These are phyloP conservation scores for Termitomyces sp. DNA, from an alignment of 768 basidiomycete genomes.

Conservation along the genomic window DNA sequence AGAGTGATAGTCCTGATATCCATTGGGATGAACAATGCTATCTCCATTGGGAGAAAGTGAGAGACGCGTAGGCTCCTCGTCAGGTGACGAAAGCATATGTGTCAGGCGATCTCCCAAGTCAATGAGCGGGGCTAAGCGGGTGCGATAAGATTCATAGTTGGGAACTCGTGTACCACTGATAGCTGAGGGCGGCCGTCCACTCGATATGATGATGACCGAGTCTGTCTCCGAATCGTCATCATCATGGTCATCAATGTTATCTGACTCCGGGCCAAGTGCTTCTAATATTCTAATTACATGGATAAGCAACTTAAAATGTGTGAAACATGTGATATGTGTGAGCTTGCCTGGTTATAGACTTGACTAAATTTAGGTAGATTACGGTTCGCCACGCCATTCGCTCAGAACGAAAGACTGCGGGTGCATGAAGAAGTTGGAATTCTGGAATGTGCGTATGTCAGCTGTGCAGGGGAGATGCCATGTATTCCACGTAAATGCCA, in stretches of 20 bases:
- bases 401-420: constrained; percentile 74
- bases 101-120: constrained; percentile 71
- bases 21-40: constrained; percentile 20
- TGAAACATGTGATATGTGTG: constrained; percentile 12
- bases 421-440: constrained; percentile 80
- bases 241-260: constrained; percentile 56
- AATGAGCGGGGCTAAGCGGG: constrained; percentile 62
- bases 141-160: constrained; percentile 60
- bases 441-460: constrained; percentile 41
- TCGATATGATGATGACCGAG: constrained; percentile 47
- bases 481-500: not conserved
- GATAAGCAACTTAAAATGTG: constrained; percentile 13
- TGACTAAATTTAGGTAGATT: constrained; percentile 85
- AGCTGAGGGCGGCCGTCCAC: constrained; percentile 49
- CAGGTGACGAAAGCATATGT: constrained; percentile 61
- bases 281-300: constrained; percentile 61
- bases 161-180: constrained; percentile 47
- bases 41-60: constrained; percentile 28
- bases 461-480: not conserved
- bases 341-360: constrained; percentile 69
- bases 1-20: constrained; percentile 9
- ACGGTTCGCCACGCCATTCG: constrained; percentile 85
- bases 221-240: constrained; percentile 54
- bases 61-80: constrained; percentile 67
- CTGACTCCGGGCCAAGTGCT: constrained; percentile 63